phyloP scores from a whole-genome alignment of 1,284 basidiomycete species.

The Cystobasidium slooffiae region DNA sequence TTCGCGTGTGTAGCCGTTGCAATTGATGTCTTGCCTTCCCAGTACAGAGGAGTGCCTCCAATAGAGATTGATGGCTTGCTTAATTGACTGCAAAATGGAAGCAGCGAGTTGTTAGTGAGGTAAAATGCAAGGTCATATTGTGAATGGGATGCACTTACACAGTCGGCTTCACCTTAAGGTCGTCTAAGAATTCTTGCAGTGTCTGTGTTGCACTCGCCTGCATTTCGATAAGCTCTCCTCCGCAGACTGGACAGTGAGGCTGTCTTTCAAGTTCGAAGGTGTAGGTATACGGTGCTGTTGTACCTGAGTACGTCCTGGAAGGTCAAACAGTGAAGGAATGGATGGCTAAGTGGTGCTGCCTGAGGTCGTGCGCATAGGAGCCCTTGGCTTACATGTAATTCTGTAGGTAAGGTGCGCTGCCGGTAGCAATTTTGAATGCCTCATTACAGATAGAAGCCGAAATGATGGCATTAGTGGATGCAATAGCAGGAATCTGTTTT shows the following conservation, averaged over 20 bases:
- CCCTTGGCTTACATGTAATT: conserved; percentile 76
- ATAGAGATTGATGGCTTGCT: conserved; percentile 85
- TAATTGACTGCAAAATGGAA: conserved; percentile 73
- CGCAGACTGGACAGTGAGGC: conserved; percentile 94
- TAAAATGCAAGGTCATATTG: neutral
- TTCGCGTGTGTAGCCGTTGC: conserved; percentile 86
- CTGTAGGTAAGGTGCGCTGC: conserved; percentile 88
- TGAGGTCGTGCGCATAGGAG: neutral
- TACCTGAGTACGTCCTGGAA: conserved; percentile 70
- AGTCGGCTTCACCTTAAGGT: conserved; percentile 79
- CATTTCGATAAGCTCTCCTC: conserved; percentile 80
- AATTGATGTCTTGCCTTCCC: conserved; percentile 88
- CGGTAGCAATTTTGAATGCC: conserved; percentile 98
- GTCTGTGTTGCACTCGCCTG: conserved; percentile 71
- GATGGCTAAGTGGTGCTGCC: neutral
- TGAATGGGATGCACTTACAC: conserved; percentile 65
- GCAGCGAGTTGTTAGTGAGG: neutral
- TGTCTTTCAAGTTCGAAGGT: conserved; percentile 95
- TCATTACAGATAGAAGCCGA: conserved; percentile 98
- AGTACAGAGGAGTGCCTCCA: conserved; percentile 73
- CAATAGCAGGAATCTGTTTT: conserved; percentile 67
- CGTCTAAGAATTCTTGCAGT: conserved; percentile 81
- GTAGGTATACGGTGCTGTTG: conserved; percentile 94
- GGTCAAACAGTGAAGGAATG: neutral
- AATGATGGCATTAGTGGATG: conserved; percentile 94